Base-by-base conservation (phyloP, 2,329 filamentous ascomycete species). In the Fusarium chaquense region DNA sequence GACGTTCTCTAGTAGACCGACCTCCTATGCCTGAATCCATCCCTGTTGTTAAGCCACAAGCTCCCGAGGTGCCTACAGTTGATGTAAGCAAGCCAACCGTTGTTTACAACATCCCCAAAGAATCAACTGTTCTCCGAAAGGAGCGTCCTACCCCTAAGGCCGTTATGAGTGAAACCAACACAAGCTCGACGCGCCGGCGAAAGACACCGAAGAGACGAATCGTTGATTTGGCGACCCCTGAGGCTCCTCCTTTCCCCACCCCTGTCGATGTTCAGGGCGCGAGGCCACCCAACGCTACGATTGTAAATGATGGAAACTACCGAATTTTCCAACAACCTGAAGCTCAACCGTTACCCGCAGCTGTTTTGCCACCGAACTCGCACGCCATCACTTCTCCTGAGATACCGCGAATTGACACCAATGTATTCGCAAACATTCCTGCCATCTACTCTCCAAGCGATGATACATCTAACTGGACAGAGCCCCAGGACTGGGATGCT, bases 1-100 rank as follows among this genome's bases (percentile, higher is more conserved):
- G 90, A 77, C 93, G 93, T 75, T 91, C 92, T 70, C 85, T 99
- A 44, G 87, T 94, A 7, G 94, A 98, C 52, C 89, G 94, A 47
- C 92, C 86, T 13, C 91, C 92, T 3, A 90, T 97, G 72, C 89
- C 90, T 20, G 87, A 91, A 28, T 90, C 87, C 38, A 90, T 94
- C 11, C 93, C 94, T 0, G 90, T 97, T 18, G 87, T 97, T 61
- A 93, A 91, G 77, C 89, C 91, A 16, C 83, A 85, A 28, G 84
- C 85, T 6, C 86, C 89, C 16, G 90, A 93, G 71, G 81, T 90
- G 12, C 83, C 86, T 10, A 84, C 87, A 7, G 84, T 90, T 4
- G 86, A 92, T 64, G 87, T 93, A 18, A 90, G 89, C 81, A 93
- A 92, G 73, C 86, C 90, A 24, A 81, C 88, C 30, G 87, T 89